Conservation (phyloP, 1,139 yeast species). For the Saccharomycopsis crataegensis region DNA sequence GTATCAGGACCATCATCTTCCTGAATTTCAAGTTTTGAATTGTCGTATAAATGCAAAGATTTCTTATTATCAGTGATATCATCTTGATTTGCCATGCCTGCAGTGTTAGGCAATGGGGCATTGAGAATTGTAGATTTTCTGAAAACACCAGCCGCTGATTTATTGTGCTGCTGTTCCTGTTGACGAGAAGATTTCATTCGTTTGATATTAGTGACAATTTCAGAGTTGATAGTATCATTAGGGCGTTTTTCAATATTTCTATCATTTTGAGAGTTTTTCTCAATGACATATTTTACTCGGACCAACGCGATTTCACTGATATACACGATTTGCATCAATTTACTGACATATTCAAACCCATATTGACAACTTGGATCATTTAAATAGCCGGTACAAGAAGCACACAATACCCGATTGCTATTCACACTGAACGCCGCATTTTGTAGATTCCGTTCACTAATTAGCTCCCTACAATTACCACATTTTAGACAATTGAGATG, state of each 20-base stretch:
- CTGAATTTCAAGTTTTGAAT: neutral
- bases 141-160: constrained; percentile 48
- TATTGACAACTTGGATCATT: constrained; percentile 26
- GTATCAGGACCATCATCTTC: neutral
- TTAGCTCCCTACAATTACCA: constrained; percentile 38
- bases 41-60: constrained; percentile 9
- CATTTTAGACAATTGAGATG: constrained; percentile 71
- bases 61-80: constrained; percentile 31
- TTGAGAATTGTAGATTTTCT: constrained; percentile 47
- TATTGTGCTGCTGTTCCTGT: constrained; percentile 48
- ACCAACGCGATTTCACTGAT: constrained; percentile 77
- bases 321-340: constrained; percentile 65
- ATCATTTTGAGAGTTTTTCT: neutral
- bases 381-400: constrained; percentile 5
- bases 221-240: constrained; percentile 34
- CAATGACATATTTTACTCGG: constrained; percentile 20
- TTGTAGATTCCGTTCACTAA: constrained; percentile 23
- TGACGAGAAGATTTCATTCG: constrained; percentile 70
- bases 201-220: constrained; percentile 72
- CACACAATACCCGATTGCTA: constrained; percentile 10
- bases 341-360: constrained; percentile 62
- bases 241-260: neutral
- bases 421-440: constrained; percentile 6
- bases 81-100: constrained; percentile 26
- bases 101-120: constrained; percentile 28